Percentiles rank a stretch among this genome's conserved stretches.
Evolutionary conservation across 2,329 filamentous ascomycete genomes (phyloP).

Genomic region (Aspergillus felis): DNA sequence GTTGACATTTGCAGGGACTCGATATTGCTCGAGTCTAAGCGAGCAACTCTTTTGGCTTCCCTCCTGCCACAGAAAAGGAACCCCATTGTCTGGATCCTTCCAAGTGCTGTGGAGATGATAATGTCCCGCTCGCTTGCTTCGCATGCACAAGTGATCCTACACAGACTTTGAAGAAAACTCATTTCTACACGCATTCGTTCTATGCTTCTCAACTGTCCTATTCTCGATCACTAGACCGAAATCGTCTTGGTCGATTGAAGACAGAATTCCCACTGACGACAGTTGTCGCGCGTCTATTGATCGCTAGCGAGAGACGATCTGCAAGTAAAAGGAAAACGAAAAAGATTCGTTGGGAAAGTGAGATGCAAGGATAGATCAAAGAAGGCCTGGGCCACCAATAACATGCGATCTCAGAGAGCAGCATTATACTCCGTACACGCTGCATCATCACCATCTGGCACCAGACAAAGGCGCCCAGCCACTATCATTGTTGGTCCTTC

Average conservation of each 20-base stretch:
- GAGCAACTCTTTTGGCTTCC: background rate
- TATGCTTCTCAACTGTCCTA: background rate
- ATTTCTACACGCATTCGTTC: background rate
- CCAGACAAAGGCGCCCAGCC: constrained; percentile 19
- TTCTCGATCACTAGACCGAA: background rate
- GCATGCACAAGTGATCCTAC: no score
- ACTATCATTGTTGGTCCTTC: background rate
- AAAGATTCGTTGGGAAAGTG: background rate
- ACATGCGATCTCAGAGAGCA: background rate
- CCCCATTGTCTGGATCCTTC: background rate
- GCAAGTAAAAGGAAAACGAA: background rate
- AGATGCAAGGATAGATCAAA: background rate
- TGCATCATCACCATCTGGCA: constrained; percentile 17
- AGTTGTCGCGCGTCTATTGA: background rate
- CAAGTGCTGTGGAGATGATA: background rate
- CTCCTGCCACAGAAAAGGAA: background rate
- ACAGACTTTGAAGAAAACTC: background rate
- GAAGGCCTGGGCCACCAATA: background rate
- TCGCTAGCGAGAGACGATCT: background rate
- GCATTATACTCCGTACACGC: background rate
- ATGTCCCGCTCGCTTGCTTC: no score
- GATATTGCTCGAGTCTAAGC: background rate
- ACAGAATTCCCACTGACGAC: background rate
- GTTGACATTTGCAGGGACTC: background rate
- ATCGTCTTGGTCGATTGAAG: background rate